Evolutionary conservation across 2,329 filamentous ascomycete species (phyloP).

Genomic region (Exophiala sideris): DNA sequence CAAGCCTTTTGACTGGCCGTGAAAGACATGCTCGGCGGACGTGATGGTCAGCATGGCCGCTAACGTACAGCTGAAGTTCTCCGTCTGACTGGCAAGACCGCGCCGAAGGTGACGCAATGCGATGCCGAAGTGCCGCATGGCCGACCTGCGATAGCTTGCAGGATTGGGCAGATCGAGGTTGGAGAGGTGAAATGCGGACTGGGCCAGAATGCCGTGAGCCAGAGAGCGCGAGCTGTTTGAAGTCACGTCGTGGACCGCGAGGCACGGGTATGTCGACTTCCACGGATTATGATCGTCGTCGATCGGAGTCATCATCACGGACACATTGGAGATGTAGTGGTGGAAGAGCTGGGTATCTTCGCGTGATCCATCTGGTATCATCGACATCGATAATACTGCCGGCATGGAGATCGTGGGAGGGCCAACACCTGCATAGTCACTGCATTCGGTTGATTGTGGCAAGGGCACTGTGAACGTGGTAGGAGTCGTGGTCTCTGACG

Average conservation of each 20-base stretch:
- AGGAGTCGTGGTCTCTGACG: not conserved
- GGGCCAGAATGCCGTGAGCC: constrained; percentile 10
- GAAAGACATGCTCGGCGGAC: constrained; percentile 16
- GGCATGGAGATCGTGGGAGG: not conserved
- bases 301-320: constrained; percentile 8
- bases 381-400: not conserved
- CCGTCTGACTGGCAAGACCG: constrained; percentile 1
- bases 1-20: constrained; percentile 8
- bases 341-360: constrained; percentile 9
- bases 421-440: not conserved
- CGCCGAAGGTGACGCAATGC: constrained; percentile 8
- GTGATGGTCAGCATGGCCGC: constrained; percentile 12
- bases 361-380: not conserved
- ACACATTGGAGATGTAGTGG: constrained; percentile 5
- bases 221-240: constrained; percentile 2
- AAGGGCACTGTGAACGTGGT: not conserved
- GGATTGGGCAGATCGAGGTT: constrained; percentile 1
- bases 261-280: constrained; percentile 14
- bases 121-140: constrained; percentile 7
- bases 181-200: constrained; percentile 12
- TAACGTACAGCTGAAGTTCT: constrained; percentile 7
- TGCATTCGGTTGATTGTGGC: not conserved
- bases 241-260: constrained; percentile 4
- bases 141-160: constrained; percentile 1
- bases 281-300: constrained; percentile 13